phyloP scores from a whole-genome alignment of 768 basidiomycete genomes.

The Piloderma croceum region DNA sequence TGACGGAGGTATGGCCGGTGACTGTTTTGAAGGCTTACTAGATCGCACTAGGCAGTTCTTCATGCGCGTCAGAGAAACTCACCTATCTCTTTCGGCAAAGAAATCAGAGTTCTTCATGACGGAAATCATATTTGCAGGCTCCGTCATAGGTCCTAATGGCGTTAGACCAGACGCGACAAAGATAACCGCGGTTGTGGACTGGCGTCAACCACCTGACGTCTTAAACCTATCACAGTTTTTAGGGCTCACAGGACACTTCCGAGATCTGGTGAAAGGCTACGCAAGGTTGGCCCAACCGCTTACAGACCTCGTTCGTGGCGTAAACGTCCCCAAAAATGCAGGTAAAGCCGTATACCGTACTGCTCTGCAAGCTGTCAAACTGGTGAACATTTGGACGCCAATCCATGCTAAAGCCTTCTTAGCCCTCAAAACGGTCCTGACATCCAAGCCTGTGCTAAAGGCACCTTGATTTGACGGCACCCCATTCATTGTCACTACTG shows the following conservation, averaged over 20 bases:
- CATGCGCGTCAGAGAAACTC: no score
- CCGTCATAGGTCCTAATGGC: constrained; percentile 25
- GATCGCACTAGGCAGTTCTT: no score
- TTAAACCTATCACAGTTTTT: constrained; percentile 28
- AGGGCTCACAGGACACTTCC: no score
- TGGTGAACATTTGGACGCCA: constrained; percentile 14
- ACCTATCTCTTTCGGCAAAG: constrained; percentile 30
- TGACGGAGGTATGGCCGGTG: constrained; percentile 29
- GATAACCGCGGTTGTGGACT: constrained; percentile 33
- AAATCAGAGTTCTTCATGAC: constrained; percentile 34
- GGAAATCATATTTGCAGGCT: constrained; percentile 32
- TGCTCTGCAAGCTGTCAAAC: constrained; percentile 17
- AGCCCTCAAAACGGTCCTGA: constrained; percentile 25
- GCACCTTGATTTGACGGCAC: no score
- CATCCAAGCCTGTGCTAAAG: constrained; percentile 27
- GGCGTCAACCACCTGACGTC: no score
- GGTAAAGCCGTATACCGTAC: constrained; percentile 22
- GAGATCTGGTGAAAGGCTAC: no score
- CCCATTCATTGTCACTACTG: constrained; percentile 33
- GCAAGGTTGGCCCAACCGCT: constrained; percentile 26
- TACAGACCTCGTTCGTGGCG: constrained; percentile 20
- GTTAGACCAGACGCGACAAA: constrained; percentile 33
- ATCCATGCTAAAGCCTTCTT: constrained; percentile 23
- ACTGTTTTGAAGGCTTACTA: constrained; percentile 30
- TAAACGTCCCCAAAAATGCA: constrained; percentile 14